These are phyloP conservation scores for Fusarium robinianum DNA, from an alignment of 2,329 filamentous ascomycete genomes.

Conservation along the genomic window DNA sequence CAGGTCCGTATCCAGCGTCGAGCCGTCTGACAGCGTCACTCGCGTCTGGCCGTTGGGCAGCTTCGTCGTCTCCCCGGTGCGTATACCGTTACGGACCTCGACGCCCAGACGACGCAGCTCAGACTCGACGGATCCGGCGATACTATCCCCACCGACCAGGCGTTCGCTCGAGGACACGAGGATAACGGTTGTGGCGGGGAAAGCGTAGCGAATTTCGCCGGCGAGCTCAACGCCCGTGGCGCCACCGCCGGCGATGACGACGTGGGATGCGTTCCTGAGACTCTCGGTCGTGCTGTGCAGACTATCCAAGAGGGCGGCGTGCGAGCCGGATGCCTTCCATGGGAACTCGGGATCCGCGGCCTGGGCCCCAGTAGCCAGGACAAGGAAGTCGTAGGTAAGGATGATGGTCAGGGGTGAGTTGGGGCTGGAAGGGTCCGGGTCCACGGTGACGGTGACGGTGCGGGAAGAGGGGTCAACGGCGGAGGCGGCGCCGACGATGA, in stretches of 20 bases:
- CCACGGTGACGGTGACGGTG: constrained; percentile 52
- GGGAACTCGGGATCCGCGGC: constrained; percentile 47
- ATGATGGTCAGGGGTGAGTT: constrained; percentile 17
- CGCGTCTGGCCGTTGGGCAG: constrained; percentile 52
- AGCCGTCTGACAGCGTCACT: constrained; percentile 52
- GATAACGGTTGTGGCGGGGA: constrained; percentile 54
- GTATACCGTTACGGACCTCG: constrained; percentile 48
- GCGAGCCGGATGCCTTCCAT: constrained; percentile 56
- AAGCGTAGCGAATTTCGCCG: constrained; percentile 59
- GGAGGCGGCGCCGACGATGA: constrained; percentile 56
- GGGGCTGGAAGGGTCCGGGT: constrained; percentile 14
- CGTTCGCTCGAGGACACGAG: constrained; percentile 50
- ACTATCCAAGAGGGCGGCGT: constrained; percentile 49
- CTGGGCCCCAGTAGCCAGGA: constrained; percentile 60
- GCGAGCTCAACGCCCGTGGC: constrained; percentile 60
- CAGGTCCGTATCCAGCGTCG: constrained; percentile 56
- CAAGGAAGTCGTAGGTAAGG: constrained; percentile 58
- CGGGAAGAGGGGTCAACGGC: constrained; percentile 46
- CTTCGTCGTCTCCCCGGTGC: constrained; percentile 44
- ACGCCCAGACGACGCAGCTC: constrained; percentile 61
- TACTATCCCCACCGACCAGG: constrained; percentile 51
- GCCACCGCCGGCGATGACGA: constrained; percentile 62
- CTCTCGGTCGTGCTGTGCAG: constrained; percentile 48
- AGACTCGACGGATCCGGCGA: constrained; percentile 47
- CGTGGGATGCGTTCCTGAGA: constrained; percentile 52